Evolutionary conservation across 176 grass and related monocot species (phyloP), one percentile per base, ranked within the genome.

Genomic region (Calamus simplicifolius): DNA sequence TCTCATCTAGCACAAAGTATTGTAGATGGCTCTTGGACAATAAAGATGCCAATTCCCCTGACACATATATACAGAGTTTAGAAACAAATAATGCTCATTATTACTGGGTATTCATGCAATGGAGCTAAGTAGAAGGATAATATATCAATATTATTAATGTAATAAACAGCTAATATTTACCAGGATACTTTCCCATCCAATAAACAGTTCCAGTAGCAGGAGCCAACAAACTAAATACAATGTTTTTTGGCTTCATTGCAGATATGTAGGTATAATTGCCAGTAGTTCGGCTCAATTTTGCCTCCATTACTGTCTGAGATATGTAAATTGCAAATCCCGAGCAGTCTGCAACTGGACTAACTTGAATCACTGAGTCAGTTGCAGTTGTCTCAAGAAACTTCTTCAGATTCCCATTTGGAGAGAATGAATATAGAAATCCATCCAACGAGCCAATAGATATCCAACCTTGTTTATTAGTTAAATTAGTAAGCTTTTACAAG

Each of bases 371-470:
- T 31, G 83, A 87, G 29, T 82, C 75, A 56, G 56, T 16, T n/a
- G 83, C 65, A 72, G 75, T 77, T 79, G 61, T 25, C 64, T 63
- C 63, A 27, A 87, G 68, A 69, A 87, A 81, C 69, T 79, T 90
- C 56, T 58, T 82, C 27, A 80, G 52, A 18, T 87, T 68, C 29
- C 83, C 91, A 58, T 73, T 25, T 54, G 80, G 91, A 25, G 86
- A 85, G 48, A 96, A 68, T 4, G 77, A 90, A 77, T 96, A 90
- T 6, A 90, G 66, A 29, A 23, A 69, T n/a, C 91, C 91, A 66
- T 96, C 91, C 74, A 85, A 62, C 13, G 90, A 85, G 5, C 83
- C 86, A 73, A 95, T 66, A 26, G 91, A 95, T 49, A 90, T 73
- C 91, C 91, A 90, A 81, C 83, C 91, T 95, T 58, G 56, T 65